Base-by-base conservation (phyloP, 805 yeast genomes). In the Yamadazyma insecticola region DNA sequence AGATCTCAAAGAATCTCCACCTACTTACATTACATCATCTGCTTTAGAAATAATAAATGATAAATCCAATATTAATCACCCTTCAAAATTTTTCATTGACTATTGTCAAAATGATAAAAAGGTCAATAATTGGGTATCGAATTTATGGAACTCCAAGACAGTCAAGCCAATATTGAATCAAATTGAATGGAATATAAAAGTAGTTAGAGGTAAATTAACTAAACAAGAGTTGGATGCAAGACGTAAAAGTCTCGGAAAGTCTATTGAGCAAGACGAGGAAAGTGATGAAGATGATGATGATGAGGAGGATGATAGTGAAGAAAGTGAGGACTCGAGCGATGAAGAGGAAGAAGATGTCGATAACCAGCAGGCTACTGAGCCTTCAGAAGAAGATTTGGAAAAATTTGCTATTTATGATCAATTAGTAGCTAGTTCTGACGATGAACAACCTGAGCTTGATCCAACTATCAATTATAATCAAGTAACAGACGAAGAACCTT, bases 401-500 rank as follows among this genome's bases (percentile, higher is more conserved):
- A 51, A 60, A 24, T 55, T 51, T 33, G 58, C 61, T 3, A 45
- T 49, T 5, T 67, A 57, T 34, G 72, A 67, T 32, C 46, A 57
- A 13, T 42, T 64, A 39, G 54, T 71, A 9, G 72, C 57, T 4
- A 74, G 60, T 8, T 60, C 70, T 1, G 48, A 42, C 12, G 60
- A 53, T 4, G 65, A 51, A 4, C 57, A 35, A 9, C 48, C 47
- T 6, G 58, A 44, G 24, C 36, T 53, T 4, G 57, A 67, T 36
- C 61, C 66, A 6, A 45, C 50, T 8, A 51, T 68, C 5, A 57
- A 76, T 44, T 74, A 80, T 45, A 75, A 74, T 45, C 74, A 74
- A 46, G 67, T 78, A 4, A 79, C 88, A 0, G 89, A 81, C 48
- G 79, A 75, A 39, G 85, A 78, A 39, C 71, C 75, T 16, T 63